phyloP scores from a whole-genome alignment of 352 stramenopile species.

The Phytophthora colocasiae region DNA sequence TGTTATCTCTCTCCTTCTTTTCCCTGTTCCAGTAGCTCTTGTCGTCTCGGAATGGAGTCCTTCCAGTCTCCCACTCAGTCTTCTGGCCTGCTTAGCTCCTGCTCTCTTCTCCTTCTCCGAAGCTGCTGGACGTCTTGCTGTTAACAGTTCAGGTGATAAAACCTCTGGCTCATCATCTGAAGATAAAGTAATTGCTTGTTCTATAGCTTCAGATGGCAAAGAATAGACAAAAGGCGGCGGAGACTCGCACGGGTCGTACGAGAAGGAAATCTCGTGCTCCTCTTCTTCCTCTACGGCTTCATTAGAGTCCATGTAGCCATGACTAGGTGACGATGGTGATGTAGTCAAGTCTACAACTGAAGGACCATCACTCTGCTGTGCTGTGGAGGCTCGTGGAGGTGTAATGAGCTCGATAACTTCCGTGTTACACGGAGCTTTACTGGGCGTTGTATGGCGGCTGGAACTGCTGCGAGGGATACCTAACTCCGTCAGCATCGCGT shows the following conservation, averaged over 20 bases:
- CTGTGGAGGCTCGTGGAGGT: slow-evolving; percentile 31
- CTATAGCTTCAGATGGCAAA: not conserved
- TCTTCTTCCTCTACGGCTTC: slow-evolving; percentile 3
- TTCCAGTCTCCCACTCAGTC: slow-evolving; percentile 26
- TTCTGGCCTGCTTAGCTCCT: slow-evolving; percentile 25
- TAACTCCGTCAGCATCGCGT: slow-evolving; percentile 44
- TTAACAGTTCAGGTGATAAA: slow-evolving; percentile 12
- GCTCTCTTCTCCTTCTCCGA: slow-evolving; percentile 4
- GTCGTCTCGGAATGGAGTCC: slow-evolving; percentile 32
- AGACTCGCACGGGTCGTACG: slow-evolving; percentile 27
- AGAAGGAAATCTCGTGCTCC: slow-evolving; percentile 21
- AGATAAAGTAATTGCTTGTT: not conserved
- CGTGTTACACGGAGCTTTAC: slow-evolving; percentile 14
- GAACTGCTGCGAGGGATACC: slow-evolving; percentile 28
- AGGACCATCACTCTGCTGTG: slow-evolving; percentile 22
- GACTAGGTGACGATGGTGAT: slow-evolving; percentile 19
- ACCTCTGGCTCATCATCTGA: slow-evolving; percentile 13
- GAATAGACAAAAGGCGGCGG: slow-evolving; percentile 25
- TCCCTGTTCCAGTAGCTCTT: not conserved
- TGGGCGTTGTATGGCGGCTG: slow-evolving; percentile 5
- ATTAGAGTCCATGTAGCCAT: slow-evolving; percentile 13
- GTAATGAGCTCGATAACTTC: slow-evolving; percentile 59
- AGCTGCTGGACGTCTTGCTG: slow-evolving; percentile 11
- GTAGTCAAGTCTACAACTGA: slow-evolving; percentile 57
- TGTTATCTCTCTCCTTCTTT: slow-evolving; percentile 7